Base-by-base conservation (phyloP, 768 basidiomycete species). In the Mycena sanguinolenta region DNA sequence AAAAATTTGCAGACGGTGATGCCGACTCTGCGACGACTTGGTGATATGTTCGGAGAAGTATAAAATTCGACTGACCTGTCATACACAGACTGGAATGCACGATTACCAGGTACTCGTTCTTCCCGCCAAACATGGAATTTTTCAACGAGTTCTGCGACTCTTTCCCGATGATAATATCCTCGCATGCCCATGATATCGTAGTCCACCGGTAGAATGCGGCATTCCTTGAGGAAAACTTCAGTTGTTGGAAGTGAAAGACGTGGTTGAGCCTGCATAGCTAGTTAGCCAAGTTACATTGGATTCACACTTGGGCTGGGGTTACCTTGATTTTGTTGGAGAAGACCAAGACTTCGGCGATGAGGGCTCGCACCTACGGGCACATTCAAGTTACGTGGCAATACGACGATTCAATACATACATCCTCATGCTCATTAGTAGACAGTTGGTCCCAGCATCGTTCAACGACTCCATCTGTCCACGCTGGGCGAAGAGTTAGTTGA, bases 71-170 rank as follows among this genome's bases (percentile, higher is more conserved):
- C 84, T 44, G 77, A 91, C 88, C 91, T 88, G 76, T 97, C 95
- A 74, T 96, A 95, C n/a, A 87, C 91, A 0, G 94, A 96, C 75
- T 94, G 91, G 75, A 94, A 92, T 5, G 94, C 94, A 38, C 91
- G 88, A 28, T 90, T 88, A 4, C 95, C 94, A 23, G 94, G 89
- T 6, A 90, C 78, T 36, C 95, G 88, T 69, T 92, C 87, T 44
- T 85, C 84, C 36, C 93, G 86, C 95, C 93, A 95, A 23, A 84
- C 77, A 50, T 88, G 87, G 77, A 97, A 91, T 27, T 84, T 85
- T 25, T 85, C 79, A 2, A 92, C 89, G 6, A 95, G 85, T 59
- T 90, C 86, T 13, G 83, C 73, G 7, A 95, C 84, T 53, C 92
- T 86, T 19, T 79, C 82, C 69, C 82, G 81, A 75, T 94, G 91